Evolutionary conservation across 495 filamentous ascomycete genomes (phyloP).

Genomic region (Neurospora hispaniola): DNA sequence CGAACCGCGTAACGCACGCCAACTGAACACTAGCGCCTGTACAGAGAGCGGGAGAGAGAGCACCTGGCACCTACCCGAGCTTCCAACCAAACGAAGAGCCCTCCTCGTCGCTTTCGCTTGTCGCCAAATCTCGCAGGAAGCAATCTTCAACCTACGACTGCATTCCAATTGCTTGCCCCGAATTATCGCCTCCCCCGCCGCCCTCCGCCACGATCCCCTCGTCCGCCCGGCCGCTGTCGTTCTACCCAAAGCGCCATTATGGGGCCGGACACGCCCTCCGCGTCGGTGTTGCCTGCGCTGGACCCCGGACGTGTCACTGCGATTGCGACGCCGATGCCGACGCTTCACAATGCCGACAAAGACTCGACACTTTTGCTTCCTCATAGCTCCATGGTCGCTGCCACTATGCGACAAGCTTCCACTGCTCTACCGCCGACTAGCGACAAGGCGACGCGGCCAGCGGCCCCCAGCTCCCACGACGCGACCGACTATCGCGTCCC

Average conservation of each 20-base stretch:
- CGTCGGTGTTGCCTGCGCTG: constrained; percentile 15
- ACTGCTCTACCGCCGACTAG: not conserved
- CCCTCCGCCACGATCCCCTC: constrained; percentile 1
- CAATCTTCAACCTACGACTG: not conserved
- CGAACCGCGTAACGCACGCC: constrained; percentile 22
- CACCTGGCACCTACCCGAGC: not conserved
- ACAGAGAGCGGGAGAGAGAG: not conserved
- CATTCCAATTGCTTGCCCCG: constrained; percentile 4
- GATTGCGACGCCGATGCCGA: not conserved
- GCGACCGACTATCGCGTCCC: not conserved
- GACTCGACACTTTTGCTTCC: constrained; percentile 12
- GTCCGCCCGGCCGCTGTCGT: constrained; percentile 1
- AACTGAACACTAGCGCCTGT: not conserved
- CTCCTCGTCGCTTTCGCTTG: constrained; percentile 3
- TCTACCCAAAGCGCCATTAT: constrained; percentile 9
- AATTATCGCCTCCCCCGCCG: not conserved
- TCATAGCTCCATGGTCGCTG: not conserved
- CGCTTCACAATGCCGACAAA: constrained; percentile 11
- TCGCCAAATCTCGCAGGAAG: constrained; percentile 19
- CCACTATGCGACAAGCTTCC: not conserved
- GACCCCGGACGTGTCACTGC: constrained; percentile 13
- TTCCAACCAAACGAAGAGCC: constrained; percentile 10
- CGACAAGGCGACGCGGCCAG: not conserved
- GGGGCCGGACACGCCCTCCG: constrained; percentile 14
- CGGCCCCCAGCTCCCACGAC: not conserved